Evolutionary conservation across 2,329 filamentous ascomycete genomes (phyloP).

Genomic region (Bipolaris sorokiniana): DNA sequence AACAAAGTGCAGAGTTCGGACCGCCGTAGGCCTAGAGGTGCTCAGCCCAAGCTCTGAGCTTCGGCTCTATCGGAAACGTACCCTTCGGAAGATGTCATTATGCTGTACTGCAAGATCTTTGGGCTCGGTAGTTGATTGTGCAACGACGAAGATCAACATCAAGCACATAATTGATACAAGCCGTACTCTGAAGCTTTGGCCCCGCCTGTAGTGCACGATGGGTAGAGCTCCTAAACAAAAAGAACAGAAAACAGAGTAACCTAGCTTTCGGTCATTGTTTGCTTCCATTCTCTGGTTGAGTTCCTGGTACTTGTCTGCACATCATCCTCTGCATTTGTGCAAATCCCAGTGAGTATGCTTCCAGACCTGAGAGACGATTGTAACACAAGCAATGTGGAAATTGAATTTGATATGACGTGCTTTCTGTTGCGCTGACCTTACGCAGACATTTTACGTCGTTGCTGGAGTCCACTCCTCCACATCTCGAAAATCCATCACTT

Average conservation of each 20-base stretch:
- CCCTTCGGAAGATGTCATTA: not conserved
- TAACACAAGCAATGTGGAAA: not conserved
- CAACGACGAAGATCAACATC: not conserved
- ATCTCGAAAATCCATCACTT: slow-evolving; percentile 57
- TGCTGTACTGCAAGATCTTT: not conserved
- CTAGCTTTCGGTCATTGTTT: not conserved
- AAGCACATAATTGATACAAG: not conserved
- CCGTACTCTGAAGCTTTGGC: not conserved
- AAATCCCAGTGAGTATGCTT: no score
- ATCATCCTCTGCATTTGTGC: not conserved
- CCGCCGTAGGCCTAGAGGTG: slow-evolving; percentile 4
- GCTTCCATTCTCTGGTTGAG: not conserved
- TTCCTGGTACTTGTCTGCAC: not conserved
- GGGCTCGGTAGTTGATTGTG: not conserved
- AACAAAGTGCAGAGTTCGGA: not conserved
- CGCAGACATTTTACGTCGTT: not conserved
- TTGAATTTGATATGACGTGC: not conserved
- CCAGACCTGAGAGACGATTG: not conserved
- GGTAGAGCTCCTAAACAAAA: not conserved
- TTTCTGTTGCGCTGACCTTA: not conserved
- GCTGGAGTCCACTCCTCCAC: slow-evolving; percentile 38
- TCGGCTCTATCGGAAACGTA: not conserved
- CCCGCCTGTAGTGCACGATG: not conserved
- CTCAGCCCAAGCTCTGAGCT: slow-evolving; percentile 4
- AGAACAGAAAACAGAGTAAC: not conserved